These are phyloP conservation scores for Triticum dicoccoides DNA, from an alignment of 176 grass and related monocot species.

Conservation along the genomic window DNA sequence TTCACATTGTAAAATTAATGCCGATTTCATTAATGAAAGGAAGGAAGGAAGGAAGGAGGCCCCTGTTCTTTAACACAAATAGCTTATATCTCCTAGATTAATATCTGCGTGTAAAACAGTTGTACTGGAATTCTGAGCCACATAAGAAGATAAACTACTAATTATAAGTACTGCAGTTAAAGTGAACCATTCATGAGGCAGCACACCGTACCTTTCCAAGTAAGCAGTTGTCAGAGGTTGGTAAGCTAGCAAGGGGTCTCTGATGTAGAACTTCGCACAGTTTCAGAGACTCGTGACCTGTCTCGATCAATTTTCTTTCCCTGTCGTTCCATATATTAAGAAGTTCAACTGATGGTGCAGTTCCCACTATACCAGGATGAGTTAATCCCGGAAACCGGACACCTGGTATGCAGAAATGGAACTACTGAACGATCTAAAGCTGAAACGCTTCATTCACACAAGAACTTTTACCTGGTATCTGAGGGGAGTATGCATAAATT, in stretches of 20 bases:
- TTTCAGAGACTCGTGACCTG: constrained; percentile 42
- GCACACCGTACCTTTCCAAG: constrained; percentile 68
- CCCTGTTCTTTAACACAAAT: not conserved
- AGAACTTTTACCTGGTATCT: constrained; percentile 61
- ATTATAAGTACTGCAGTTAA: not conserved
- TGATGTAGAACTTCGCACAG: constrained; percentile 86
- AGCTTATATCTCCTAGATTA: constrained; percentile 1
- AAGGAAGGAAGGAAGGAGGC: too few relatives aligned
- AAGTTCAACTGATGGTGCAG: constrained; percentile 83
- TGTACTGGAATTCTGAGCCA: not conserved
- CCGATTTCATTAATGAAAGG: not conserved
- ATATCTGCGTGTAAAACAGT: not conserved
- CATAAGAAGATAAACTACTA: not conserved
- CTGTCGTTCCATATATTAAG: constrained; percentile 87
- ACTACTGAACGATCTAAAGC: not conserved
- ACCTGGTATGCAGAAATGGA: constrained; percentile 39
- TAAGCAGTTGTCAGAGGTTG: constrained; percentile 64
- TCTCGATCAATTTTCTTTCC: constrained; percentile 73
- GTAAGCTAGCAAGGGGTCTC: constrained; percentile 73
- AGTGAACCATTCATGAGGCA: constrained; percentile 12
- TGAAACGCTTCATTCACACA: constrained; percentile 12
- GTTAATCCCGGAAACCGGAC: constrained; percentile 87
- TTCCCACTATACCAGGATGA: constrained; percentile 86
- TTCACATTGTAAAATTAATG: not conserved
- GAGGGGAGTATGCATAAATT: constrained; percentile 88